Conservation (phyloP, 768 basidiomycete species). For the Rickenella mellea region DNA sequence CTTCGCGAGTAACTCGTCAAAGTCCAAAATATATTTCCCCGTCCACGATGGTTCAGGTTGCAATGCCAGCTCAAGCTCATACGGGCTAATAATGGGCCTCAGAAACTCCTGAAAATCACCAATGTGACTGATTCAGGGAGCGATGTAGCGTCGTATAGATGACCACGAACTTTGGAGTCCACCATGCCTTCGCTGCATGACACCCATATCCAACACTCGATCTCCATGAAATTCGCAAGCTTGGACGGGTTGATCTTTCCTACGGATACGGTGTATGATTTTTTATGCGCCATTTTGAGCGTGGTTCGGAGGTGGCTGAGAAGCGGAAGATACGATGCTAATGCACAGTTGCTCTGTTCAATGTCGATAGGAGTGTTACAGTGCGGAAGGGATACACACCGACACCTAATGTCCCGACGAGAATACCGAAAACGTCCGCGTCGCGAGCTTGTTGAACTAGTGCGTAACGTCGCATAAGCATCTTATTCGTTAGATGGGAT, state of each 20-base stretch:
- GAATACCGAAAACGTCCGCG: slow-evolving; percentile 90
- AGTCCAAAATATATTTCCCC: slow-evolving; percentile 72
- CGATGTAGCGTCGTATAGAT: too few species aligned
- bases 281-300: slow-evolving; percentile 63
- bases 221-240: slow-evolving; percentile 90
- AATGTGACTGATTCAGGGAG: too few species aligned
- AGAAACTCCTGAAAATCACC: slow-evolving; percentile 76
- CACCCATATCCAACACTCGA: slow-evolving; percentile 92
- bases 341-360: not conserved
- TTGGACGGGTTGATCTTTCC: slow-evolving; percentile 94
- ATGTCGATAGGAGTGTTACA: not conserved
- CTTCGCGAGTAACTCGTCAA: slow-evolving; percentile 44
- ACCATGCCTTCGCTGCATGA: slow-evolving; percentile 87
- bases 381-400: slow-evolving; percentile 31
- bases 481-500: slow-evolving; percentile 61
- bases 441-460: slow-evolving; percentile 81
- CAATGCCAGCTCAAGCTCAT: slow-evolving; percentile 78
- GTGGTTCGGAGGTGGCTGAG: slow-evolving; percentile 72
- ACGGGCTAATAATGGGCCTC: slow-evolving; percentile 88
- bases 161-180: slow-evolving; percentile 48
- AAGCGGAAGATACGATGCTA: slow-evolving; percentile 80
- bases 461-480: slow-evolving; percentile 87
- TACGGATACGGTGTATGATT: slow-evolving; percentile 90
- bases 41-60: slow-evolving; percentile 63
- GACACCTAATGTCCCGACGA: slow-evolving; percentile 90